These are phyloP conservation scores for Hymenoscyphus infarciens DNA, from an alignment of 2,329 filamentous ascomycete species.

Conservation along the genomic window DNA sequence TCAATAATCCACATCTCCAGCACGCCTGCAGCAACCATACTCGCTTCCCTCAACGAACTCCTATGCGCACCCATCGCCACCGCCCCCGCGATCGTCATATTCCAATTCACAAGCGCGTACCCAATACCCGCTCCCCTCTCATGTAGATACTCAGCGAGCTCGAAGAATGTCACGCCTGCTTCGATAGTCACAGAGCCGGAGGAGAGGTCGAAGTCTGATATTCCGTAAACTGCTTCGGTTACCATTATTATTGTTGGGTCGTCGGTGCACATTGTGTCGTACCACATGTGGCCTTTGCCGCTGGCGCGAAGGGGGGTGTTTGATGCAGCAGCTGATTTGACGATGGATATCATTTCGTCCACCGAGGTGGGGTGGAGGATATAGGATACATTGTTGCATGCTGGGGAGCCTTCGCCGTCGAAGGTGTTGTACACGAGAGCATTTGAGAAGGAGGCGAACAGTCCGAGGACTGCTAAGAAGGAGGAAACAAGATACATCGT, in stretches of 20 bases:
- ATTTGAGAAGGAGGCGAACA: background rate
- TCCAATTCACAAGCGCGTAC: slow-evolving; percentile 24
- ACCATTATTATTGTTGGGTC: slow-evolving; percentile 20
- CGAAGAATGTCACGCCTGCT: slow-evolving; percentile 22
- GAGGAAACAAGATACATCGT: background rate
- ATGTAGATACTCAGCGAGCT: slow-evolving; percentile 23
- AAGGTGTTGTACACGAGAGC: slow-evolving; percentile 16
- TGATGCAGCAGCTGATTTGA: slow-evolving; percentile 16
- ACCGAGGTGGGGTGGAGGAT: slow-evolving; percentile 15
- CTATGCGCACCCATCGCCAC: slow-evolving; percentile 24
- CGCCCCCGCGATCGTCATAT: slow-evolving; percentile 24
- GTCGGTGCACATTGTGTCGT: slow-evolving; percentile 25
- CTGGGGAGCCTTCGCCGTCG: slow-evolving; percentile 21
- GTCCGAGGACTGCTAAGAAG: background rate
- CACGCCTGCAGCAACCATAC: slow-evolving; percentile 21
- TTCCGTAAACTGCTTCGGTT: slow-evolving; percentile 17
- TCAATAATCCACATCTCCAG: slow-evolving; percentile 23
- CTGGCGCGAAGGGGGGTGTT: slow-evolving; percentile 20
- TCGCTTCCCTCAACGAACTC: slow-evolving; percentile 18
- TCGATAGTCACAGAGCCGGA: slow-evolving; percentile 20
- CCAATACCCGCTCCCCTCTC: slow-evolving; percentile 17
- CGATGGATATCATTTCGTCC: slow-evolving; percentile 20
- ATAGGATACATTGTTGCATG: slow-evolving; percentile 19
- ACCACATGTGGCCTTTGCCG: slow-evolving; percentile 24
- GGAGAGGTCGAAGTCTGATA: slow-evolving; percentile 15